phyloP scores from a whole-genome alignment of 31 red algal genomes.

The Odonthalia washingtoniensis region DNA sequence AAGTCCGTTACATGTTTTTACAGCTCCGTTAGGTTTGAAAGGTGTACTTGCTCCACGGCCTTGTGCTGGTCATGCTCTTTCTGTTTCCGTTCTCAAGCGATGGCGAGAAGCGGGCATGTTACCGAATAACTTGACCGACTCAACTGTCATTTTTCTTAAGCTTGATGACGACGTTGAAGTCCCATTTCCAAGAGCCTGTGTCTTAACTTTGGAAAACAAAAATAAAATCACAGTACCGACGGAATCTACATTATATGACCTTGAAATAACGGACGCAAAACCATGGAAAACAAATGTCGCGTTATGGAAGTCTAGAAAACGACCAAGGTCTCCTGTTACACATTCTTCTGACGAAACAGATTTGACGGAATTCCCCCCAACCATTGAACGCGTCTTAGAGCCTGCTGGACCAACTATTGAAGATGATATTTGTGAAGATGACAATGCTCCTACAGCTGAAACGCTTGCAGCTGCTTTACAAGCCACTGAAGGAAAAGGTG shows the following conservation, averaged over 20 bases:
- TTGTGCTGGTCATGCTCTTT: constrained; percentile 55
- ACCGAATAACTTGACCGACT: constrained; percentile 18
- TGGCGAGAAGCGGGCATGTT: constrained; percentile 71
- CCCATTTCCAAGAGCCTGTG: constrained; percentile 55
- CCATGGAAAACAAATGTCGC: neutral
- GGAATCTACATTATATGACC: neutral
- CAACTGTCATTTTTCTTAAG: constrained; percentile 58
- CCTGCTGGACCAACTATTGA: neutral
- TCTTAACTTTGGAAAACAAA: constrained; percentile 38
- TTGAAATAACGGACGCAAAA: neutral
- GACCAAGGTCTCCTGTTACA: constrained; percentile 39
- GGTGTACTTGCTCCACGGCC: constrained; percentile 41
- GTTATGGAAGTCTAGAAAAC: constrained; percentile 46
- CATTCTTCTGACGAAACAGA: neutral
- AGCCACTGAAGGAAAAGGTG: constrained; percentile 5
- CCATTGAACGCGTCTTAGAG: neutral
- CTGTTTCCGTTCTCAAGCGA: constrained; percentile 52
- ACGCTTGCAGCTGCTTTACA: constrained; percentile 46
- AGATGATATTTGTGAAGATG: neutral
- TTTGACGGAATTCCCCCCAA: neutral
- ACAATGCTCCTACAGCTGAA: constrained; percentile 53
- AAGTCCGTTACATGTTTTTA: constrained; percentile 40
- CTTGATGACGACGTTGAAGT: constrained; percentile 42
- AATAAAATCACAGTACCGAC: neutral
- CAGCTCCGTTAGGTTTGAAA: constrained; percentile 44